Percentiles rank a stretch among this genome's conserved stretches.
Conservation (phyloP, 2,329 filamentous ascomycete genomes). For the Beauveria brongniartii region DNA sequence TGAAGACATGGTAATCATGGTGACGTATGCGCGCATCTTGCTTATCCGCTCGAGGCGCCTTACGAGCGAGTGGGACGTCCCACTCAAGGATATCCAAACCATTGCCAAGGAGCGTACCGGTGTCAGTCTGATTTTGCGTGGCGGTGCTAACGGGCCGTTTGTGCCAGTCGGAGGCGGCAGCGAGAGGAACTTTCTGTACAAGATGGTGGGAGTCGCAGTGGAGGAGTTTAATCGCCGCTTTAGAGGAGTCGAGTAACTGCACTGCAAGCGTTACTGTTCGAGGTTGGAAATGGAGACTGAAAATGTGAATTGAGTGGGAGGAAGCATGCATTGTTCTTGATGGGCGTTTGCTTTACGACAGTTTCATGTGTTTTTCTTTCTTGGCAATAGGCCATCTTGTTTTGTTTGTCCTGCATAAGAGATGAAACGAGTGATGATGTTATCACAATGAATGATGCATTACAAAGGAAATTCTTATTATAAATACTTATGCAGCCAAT, state of each 20-base stretch:
- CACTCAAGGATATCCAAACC: slow-evolving; percentile 90
- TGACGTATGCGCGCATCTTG: slow-evolving; percentile 82
- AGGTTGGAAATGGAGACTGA: background rate
- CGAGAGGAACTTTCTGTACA: slow-evolving; percentile 53
- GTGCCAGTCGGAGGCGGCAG: slow-evolving; percentile 89
- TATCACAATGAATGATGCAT: background rate
- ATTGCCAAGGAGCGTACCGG: slow-evolving; percentile 96
- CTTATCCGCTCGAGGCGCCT: slow-evolving; percentile 81
- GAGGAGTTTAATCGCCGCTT: slow-evolving; percentile 60
- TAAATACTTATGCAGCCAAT: background rate
- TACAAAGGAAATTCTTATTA: background rate
- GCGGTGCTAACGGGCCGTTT: slow-evolving; percentile 89
- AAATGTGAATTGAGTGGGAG: background rate
- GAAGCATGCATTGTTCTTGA: background rate
- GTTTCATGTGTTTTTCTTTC: background rate
- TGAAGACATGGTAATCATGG: slow-evolving; percentile 82
- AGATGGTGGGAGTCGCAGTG: slow-evolving; percentile 57
- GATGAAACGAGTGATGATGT: background rate
- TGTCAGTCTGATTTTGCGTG: slow-evolving; percentile 78
- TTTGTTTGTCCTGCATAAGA: background rate
- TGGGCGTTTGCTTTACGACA: background rate
- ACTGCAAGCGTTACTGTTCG: background rate
- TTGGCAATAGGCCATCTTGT: background rate
- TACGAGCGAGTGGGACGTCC: slow-evolving; percentile 90
- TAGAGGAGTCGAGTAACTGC: slow-evolving; percentile 28